Evolutionary conservation across 2,329 filamentous ascomycete genomes (phyloP).

Genomic region (Remersonia thermophila): DNA sequence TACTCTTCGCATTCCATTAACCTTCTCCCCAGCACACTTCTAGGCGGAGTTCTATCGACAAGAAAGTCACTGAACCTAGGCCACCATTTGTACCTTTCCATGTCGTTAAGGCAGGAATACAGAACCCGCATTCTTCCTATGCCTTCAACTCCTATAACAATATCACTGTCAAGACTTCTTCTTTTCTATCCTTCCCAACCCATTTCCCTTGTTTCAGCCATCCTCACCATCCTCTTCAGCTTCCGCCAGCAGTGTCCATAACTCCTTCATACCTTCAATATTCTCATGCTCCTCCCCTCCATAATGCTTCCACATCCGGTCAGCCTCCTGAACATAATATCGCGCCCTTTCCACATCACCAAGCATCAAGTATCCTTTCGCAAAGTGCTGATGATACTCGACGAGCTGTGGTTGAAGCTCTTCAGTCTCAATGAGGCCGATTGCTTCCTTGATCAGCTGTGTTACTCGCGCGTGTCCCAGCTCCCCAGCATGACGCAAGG

Average conservation of each 20-base stretch:
- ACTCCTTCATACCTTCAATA: conserved; percentile 9
- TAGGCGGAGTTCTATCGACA: too few relatives aligned
- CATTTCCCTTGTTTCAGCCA: too few relatives aligned
- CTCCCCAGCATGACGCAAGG: conserved; percentile 3
- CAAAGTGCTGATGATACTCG: conserved; percentile 17
- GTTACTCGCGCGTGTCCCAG: conserved; percentile 2
- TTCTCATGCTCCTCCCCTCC: conserved; percentile 16
- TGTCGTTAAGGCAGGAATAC: too few relatives aligned
- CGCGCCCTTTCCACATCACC: conserved; percentile 9
- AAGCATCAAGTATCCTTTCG: conserved; percentile 15
- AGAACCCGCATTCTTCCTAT: too few relatives aligned
- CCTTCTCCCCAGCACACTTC: too few relatives aligned
- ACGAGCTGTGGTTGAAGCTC: conserved; percentile 18
- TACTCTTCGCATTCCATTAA: conserved; percentile 1
- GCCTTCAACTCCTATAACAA: too few relatives aligned
- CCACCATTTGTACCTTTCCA: too few relatives aligned
- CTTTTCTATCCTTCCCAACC: too few relatives aligned
- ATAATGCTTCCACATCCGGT: conserved; percentile 12
- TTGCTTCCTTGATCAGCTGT: conserved; percentile 13
- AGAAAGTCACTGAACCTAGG: too few relatives aligned
- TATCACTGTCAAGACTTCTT: too few relatives aligned
- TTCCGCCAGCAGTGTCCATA: conserved; percentile 6
- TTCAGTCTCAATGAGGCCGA: conserved; percentile 16
- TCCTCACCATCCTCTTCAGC: conserved; percentile 6
- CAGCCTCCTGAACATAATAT: conserved; percentile 7